A percentile compares a stretch with the other conserved stretches of the same genome.
Evolutionary conservation across 2,329 filamentous ascomycete species (phyloP).

Genomic region (Fusarium incarnatum): DNA sequence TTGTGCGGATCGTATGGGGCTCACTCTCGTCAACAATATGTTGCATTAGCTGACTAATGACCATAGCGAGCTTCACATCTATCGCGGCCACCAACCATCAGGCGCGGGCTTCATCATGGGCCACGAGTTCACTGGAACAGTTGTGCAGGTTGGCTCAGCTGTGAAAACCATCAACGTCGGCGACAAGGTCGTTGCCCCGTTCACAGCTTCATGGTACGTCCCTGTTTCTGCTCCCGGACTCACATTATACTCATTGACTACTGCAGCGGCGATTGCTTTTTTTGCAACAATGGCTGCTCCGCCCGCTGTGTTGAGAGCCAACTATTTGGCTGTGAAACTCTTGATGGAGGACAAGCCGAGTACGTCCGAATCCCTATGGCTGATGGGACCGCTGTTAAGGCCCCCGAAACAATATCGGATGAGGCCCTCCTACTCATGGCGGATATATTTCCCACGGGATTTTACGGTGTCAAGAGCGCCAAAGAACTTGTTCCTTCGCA

Average conservation of each 20-base stretch:
- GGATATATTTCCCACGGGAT: conserved; percentile 91
- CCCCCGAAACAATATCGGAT: conserved; percentile 74
- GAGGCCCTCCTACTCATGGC: conserved; percentile 87
- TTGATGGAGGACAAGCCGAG: conserved; percentile 86
- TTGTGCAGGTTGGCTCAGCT: conserved; percentile 73
- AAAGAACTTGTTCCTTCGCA: conserved; percentile 68
- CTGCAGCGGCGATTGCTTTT: conserved; percentile 75
- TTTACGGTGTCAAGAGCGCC: conserved; percentile 83
- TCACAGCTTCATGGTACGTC: conserved; percentile 80
- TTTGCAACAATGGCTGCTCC: conserved; percentile 81
- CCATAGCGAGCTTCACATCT: conserved; percentile 85
- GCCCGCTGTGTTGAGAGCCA: conserved; percentile 78
- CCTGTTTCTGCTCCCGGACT: neutral
- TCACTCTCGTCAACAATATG: neutral
- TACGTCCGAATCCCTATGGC: conserved; percentile 85
- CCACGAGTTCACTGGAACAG: conserved; percentile 86
- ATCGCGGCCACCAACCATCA: conserved; percentile 81
- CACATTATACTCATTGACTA: conserved; percentile 6
- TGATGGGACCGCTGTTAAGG: conserved; percentile 82
- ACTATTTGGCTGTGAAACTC: conserved; percentile 75
- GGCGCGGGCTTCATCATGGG: conserved; percentile 75
- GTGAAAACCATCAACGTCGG: conserved; percentile 78
- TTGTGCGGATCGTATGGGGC: conserved; percentile 86
- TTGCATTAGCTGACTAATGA: conserved; percentile 1
- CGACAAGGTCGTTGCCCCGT: conserved; percentile 84